phyloP scores from a whole-genome alignment of 371 early-diverging fungal genomes.

The Mucor irregularis region DNA sequence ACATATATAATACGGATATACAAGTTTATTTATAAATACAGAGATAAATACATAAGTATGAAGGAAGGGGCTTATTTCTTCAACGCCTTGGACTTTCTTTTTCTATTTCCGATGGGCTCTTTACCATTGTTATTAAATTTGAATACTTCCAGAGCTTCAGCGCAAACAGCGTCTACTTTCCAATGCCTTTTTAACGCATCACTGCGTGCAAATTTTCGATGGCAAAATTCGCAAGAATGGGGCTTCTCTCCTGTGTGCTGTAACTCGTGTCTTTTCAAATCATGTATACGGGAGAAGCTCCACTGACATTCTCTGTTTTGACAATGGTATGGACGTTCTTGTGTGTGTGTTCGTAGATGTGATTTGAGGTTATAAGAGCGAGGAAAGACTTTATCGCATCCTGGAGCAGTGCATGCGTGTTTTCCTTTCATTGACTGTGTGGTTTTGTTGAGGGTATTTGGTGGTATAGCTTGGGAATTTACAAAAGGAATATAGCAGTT shows the following conservation, averaged over 20 bases:
- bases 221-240: constrained; percentile 59
- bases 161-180: constrained; percentile 19
- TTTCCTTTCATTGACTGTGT: background rate
- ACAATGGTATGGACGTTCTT: constrained; percentile 72
- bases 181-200: constrained; percentile 71
- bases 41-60: too few relatives aligned
- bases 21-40: too few relatives aligned
- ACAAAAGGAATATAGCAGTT: too few relatives aligned
- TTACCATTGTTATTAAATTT: background rate
- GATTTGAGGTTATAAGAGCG: constrained; percentile 82
- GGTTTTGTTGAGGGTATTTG: background rate
- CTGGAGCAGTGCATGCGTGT: background rate
- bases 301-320: constrained; percentile 48
- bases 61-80: background rate
- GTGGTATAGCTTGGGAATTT: background rate
- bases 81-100: constrained; percentile 5
- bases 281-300: constrained; percentile 70
- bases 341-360: constrained; percentile 73
- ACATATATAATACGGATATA: too few relatives aligned
- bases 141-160: constrained; percentile 8
- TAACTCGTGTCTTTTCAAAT: constrained; percentile 79
- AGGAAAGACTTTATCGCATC: constrained; percentile 70
- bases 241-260: constrained; percentile 65
- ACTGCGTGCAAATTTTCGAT: constrained; percentile 68
- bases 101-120: background rate